Base-by-base conservation (phyloP, 768 basidiomycete genomes). In the Boletus barrowsii region DNA sequence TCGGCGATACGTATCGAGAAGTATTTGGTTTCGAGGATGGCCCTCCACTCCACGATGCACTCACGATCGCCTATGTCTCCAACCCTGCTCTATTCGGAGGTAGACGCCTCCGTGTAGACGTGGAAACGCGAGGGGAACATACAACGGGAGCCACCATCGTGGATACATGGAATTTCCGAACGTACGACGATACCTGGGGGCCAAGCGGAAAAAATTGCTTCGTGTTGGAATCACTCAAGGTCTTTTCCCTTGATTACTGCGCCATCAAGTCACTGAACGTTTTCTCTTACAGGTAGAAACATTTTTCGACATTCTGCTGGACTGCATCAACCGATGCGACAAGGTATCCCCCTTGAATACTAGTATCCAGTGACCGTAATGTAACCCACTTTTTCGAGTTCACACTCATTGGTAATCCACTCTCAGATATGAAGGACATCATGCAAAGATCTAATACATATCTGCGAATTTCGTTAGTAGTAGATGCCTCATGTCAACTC, bases 41-140 rank as follows among this genome's bases (percentile, higher is more conserved):
- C 0, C 93, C 93, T 7, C 93, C 93, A 3, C 75, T 94, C 3
- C 93, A 96, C 58, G 93, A 95, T 62, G 83, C 90, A 1, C 76
- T 95, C 35, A 90, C 93, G 0, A 75, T 94, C 43, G 87, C 84
- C 10, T 94, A 89, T 56, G 75, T 93, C 35, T 80, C 83, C 1
- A 68, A 71, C n/a, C 90, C 90, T 0, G 76, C 83, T 5, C 60
- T 93, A 1, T 93, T 93, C 68, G 67, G 67, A 22, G 72, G 73
- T 33, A 79, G 67, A 46, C 76, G 92, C n/a, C 83, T 85, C 65
- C 78, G 87, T 42, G 91, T 94, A 0, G 93, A 95, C 57, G 79
- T 90, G n/a, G 93, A 95, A 60, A 75, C 88, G 17, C 76, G 73
- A 7, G 88, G 88, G 4, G 70, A 73, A 17, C 82, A 86, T 56